Evolutionary conservation across 2,329 filamentous ascomycete species (phyloP), one percentile per base, ranked within the genome.

Genomic region (Septoria linicola): DNA sequence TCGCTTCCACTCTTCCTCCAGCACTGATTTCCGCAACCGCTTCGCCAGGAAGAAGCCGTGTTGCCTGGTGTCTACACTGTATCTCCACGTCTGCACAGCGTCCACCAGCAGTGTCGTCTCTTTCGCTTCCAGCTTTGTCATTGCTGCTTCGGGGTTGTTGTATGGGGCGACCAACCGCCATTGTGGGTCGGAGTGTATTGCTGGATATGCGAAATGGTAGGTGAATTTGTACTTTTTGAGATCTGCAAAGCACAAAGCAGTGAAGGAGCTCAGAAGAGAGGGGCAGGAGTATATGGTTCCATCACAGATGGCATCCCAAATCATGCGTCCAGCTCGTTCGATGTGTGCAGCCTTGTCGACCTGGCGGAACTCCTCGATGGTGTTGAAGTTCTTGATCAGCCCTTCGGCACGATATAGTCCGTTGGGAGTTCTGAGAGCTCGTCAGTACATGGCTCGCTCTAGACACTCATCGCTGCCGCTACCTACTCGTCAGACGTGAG

Each of bases 131-230:
- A 97, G 72, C 41, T 70, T 70, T 46, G 75, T 72, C 41, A 81
- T 73, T 17, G 63, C 75, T 2, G 76, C 62, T 8, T 59, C 53
- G 8, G 59, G 49, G 13, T 59, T 46, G 21, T 61, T 55, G 2
- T 66, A 64, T 4, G 67, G 62, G 3, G 66, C 56, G 27, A 77
- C 70, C 44, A 84, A 76, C 61, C 81, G 85, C 93, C 93, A 99
- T 21, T 80, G 76, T 1, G 89, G 89, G 48, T 92, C 85, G 3
- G 92, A 95, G 68, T 95, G 91, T 37, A 99, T 78, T 13, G 92
- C 90, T 1, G 93, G 93, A 65, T 95, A 99, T 4, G 87, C 92
- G 70, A 97, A 97, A 84, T 95, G 95, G 72, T 97, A 97, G n/a
- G 87, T 89, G 68, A 97, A 96, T 57, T 85, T 89, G 74, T 97